Percentiles rank a stretch among this genome's conserved stretches.
Conservation (phyloP, 2,329 filamentous ascomycete genomes). For the Colletotrichum tropicale region DNA sequence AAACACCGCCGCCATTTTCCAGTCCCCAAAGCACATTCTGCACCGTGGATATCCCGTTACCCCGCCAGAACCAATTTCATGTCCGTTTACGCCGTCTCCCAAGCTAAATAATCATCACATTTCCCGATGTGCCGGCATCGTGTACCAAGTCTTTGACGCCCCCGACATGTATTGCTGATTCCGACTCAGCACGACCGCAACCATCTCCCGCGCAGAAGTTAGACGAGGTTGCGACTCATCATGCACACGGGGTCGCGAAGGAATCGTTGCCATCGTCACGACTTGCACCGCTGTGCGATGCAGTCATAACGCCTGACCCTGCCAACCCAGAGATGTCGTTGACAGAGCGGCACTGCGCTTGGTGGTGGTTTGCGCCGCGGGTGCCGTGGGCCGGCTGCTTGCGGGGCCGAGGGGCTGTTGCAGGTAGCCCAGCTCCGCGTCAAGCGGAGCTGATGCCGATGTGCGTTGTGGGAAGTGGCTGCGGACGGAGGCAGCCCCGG, state of each 20-base stretch:
- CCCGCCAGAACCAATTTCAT: background rate
- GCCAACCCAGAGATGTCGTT: background rate
- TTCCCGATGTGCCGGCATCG: background rate
- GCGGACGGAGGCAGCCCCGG: conserved; percentile 23
- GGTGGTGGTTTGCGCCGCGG: background rate
- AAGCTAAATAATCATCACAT: background rate
- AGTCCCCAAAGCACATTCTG: background rate
- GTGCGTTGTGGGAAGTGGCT: conserved; percentile 9
- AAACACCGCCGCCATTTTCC: background rate
- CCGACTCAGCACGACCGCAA: background rate
- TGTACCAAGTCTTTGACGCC: background rate
- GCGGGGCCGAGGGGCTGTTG: conserved; percentile 14
- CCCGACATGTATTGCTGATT: background rate
- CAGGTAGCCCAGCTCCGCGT: conserved; percentile 17
- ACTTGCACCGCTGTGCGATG: conserved; percentile 6
- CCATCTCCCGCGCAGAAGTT: background rate
- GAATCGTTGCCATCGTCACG: conserved; percentile 7
- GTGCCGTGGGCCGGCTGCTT: background rate
- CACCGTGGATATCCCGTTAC: background rate
- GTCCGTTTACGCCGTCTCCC: background rate
- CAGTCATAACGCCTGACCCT: conserved; percentile 15
- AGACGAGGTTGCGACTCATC: background rate
- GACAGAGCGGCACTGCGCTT: background rate
- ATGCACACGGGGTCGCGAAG: background rate
- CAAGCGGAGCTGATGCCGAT: background rate